Conservation (phyloP, 2,329 filamentous ascomycete species). For the Xylaria sp. region DNA sequence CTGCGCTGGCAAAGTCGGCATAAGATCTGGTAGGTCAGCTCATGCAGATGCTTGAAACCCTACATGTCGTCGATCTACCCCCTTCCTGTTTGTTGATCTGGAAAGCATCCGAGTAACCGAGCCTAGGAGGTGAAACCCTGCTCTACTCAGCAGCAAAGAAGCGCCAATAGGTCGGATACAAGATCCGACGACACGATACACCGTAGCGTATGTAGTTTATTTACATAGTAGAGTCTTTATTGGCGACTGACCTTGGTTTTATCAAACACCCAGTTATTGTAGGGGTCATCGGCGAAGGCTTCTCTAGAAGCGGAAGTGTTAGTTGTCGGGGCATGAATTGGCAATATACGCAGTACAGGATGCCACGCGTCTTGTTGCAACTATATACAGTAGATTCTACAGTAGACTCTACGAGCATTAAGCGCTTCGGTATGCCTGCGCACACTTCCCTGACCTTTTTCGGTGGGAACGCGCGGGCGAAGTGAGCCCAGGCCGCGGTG, state of each 20-base stretch:
- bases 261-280: conserved; percentile 52
- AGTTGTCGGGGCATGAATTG: conserved; percentile 39
- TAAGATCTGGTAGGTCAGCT: conserved; percentile 11
- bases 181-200: conserved; percentile 17
- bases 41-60: conserved; percentile 28
- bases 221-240: not conserved
- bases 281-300: conserved; percentile 50
- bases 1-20: conserved; percentile 28
- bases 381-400: too few species aligned
- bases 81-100: conserved; percentile 26
- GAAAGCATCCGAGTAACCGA: conserved; percentile 35
- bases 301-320: conserved; percentile 40
- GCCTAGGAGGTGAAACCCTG: conserved; percentile 27
- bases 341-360: conserved; percentile 13
- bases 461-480: conserved; percentile 2
- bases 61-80: conserved; percentile 21
- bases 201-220: not conserved
- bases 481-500: not conserved
- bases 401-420: not conserved
- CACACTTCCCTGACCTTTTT: not conserved
- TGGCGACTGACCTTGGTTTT: conserved; percentile 45
- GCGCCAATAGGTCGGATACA: conserved; percentile 12
- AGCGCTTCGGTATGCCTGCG: not conserved
- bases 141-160: conserved; percentile 5
- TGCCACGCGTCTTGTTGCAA: conserved; percentile 6